phyloP scores from a whole-genome alignment of 805 yeast species.

The Candida xiaguanensis region DNA sequence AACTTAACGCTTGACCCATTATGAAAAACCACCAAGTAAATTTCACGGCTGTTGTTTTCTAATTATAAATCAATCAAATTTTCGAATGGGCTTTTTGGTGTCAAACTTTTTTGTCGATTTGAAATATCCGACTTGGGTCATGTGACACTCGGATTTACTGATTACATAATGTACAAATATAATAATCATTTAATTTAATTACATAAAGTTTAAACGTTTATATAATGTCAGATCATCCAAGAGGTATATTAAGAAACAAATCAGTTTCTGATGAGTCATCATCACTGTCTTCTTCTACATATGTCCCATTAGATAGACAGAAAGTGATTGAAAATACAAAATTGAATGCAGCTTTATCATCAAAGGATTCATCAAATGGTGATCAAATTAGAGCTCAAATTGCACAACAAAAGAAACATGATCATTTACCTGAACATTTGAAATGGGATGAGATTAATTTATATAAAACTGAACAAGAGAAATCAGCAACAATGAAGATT shows the following conservation, averaged over 20 bases:
- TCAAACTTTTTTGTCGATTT: neutral
- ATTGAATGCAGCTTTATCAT: constrained; percentile 57
- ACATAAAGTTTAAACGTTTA: neutral
- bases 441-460: constrained; percentile 86
- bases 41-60: too few relatives aligned
- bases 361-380: constrained; percentile 38
- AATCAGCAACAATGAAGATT: constrained; percentile 71
- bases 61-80: neutral
- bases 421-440: constrained; percentile 36
- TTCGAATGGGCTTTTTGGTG: constrained; percentile 1
- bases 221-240: constrained; percentile 15
- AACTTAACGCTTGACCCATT: constrained; percentile 89
- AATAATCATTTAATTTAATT: neutral
- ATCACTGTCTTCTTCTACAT: neutral
- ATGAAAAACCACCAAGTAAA: neutral
- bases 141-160: neutral
- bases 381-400: constrained; percentile 45
- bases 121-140: neutral
- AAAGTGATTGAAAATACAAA: constrained; percentile 78
- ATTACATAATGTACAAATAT: neutral
- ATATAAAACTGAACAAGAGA: constrained; percentile 67
- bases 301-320: constrained; percentile 46
- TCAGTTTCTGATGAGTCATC: constrained; percentile 12
- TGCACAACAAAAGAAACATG: constrained; percentile 29
- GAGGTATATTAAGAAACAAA: constrained; percentile 56